phyloP scores from a whole-genome alignment of 371 early-diverging fungal species.

The Mortierella sp. region DNA sequence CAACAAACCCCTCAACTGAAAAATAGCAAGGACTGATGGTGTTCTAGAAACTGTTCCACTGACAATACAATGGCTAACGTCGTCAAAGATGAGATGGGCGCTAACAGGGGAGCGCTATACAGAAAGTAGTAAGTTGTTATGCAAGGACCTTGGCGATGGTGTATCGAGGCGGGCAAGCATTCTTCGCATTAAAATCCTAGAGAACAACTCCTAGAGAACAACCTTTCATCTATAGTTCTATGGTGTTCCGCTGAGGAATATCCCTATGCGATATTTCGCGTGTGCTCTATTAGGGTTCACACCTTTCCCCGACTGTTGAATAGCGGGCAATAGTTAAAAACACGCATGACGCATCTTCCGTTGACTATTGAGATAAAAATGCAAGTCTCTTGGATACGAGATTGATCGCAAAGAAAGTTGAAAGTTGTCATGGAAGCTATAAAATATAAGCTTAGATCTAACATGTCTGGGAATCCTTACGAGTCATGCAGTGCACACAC shows the following conservation, averaged over 20 bases:
- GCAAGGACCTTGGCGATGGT: background rate
- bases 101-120: background rate
- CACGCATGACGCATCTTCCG: too few relatives aligned
- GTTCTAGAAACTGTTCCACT: too few relatives aligned
- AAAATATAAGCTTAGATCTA: background rate
- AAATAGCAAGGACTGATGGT: too few relatives aligned
- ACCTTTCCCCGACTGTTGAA: too few relatives aligned
- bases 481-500: too few relatives aligned
- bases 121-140: background rate
- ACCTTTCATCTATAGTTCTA: background rate
- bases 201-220: background rate
- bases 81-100: background rate
- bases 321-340: too few relatives aligned
- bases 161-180: background rate
- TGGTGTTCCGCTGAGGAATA: too few relatives aligned
- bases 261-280: too few relatives aligned
- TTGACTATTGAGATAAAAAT: too few relatives aligned
- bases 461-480: background rate
- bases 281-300: too few relatives aligned
- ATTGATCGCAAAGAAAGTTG: too few relatives aligned
- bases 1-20: background rate
- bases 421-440: background rate
- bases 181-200: background rate
- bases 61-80: background rate
- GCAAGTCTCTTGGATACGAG: too few relatives aligned